These are phyloP conservation scores for Russula foetens DNA, from an alignment of 768 basidiomycete genomes.

Conservation along the genomic window DNA sequence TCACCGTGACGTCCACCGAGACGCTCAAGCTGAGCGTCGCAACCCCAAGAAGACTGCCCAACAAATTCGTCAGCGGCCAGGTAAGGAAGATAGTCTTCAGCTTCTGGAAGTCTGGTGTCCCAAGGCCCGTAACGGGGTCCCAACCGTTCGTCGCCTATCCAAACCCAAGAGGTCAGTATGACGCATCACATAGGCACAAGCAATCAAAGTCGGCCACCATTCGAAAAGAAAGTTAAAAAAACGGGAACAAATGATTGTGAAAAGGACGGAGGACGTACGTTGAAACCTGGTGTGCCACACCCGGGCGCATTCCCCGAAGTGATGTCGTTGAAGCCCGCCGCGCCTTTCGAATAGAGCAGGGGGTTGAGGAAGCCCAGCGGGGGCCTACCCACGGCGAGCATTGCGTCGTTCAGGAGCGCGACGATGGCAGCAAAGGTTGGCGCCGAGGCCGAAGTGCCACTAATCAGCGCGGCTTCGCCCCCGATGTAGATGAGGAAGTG, in stretches of 20 bases:
- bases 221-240: not conserved
- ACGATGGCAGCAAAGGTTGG: conserved; percentile 60
- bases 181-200: too few species aligned
- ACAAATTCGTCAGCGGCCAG: not conserved
- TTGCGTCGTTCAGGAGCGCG: conserved; percentile 42
- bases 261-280: too few species aligned
- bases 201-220: too few species aligned
- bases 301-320: conserved; percentile 31
- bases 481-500: conserved; percentile 41
- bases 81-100: conserved; percentile 23
- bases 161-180: not conserved
- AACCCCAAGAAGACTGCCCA: not conserved
- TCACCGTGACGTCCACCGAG: not conserved
- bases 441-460: conserved; percentile 58
- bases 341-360: conserved; percentile 26
- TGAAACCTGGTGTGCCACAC: conserved; percentile 32
- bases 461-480: not conserved
- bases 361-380: conserved; percentile 35
- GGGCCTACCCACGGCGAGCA: conserved; percentile 24
- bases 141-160: conserved; percentile 29
- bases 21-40: not conserved
- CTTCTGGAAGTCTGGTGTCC: conserved; percentile 29
- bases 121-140: conserved; percentile 31
- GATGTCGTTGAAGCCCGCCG: conserved; percentile 30
- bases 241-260: not conserved